Conservation (phyloP, 176 grass and related monocot species). For the Oryza punctata region DNA sequence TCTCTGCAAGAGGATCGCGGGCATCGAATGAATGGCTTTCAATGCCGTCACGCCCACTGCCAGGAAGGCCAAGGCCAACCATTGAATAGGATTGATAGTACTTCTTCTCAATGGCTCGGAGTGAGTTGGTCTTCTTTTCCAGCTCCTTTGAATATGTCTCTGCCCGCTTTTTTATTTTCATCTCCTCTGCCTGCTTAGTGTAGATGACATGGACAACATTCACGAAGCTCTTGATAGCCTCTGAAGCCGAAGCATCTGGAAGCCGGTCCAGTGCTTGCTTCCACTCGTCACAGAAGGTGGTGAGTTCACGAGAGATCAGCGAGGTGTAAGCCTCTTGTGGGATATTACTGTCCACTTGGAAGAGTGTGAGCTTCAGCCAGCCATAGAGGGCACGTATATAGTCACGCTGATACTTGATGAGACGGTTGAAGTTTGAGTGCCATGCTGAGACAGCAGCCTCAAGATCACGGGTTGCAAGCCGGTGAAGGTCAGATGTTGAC, state of each 20-base stretch:
- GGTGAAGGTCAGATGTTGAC: slow-evolving; percentile 88
- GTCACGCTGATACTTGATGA: slow-evolving; percentile 86
- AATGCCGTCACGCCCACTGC: slow-evolving; percentile 57
- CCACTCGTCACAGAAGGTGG: slow-evolving; percentile 95
- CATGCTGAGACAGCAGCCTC: slow-evolving; percentile 85
- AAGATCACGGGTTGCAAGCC: slow-evolving; percentile 85
- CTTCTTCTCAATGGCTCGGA: slow-evolving; percentile 89
- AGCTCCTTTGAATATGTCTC: slow-evolving; percentile 84
- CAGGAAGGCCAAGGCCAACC: slow-evolving; percentile 79
- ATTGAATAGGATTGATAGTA: slow-evolving; percentile 96
- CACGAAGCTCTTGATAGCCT: slow-evolving; percentile 93
- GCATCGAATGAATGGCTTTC: slow-evolving; percentile 69
- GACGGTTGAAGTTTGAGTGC: slow-evolving; percentile 89
- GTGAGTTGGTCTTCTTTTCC: slow-evolving; percentile 81
- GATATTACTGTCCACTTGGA: slow-evolving; percentile 62
- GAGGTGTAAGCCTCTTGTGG: slow-evolving; percentile 66
- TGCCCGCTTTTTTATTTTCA: slow-evolving; percentile 83
- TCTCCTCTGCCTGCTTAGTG: slow-evolving; percentile 90
- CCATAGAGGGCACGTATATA: slow-evolving; percentile 78
- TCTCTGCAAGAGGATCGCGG: slow-evolving; percentile 88
- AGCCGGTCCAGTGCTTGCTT: slow-evolving; percentile 95
- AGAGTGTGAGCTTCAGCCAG: slow-evolving; percentile 94
- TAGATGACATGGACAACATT: slow-evolving; percentile 93
- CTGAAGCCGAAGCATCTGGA: slow-evolving; percentile 88
- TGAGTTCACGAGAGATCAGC: slow-evolving; percentile 66